Evolutionary conservation across 2,329 filamentous ascomycete genomes (phyloP), one percentile per base, ranked within the genome.

Genomic region (Aspergillus pseudoviridinutans): DNA sequence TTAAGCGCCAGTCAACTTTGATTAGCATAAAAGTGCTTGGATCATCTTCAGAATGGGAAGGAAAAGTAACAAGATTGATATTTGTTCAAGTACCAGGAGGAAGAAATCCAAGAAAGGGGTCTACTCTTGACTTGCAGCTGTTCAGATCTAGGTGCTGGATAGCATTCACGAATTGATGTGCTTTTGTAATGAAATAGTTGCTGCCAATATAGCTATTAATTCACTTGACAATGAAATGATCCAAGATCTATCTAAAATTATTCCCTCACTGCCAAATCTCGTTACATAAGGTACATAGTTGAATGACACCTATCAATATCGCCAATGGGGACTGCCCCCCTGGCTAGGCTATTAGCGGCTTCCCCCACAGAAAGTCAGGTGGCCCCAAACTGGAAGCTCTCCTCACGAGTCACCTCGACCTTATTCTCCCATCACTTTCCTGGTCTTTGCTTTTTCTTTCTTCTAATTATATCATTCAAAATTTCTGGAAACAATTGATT

Each of bases 1-100:
- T 74, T 92, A 90, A 81, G 74, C 69, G 38, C 51, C 42, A 24
- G 7, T 47, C 24, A 12, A 24, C 4, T 20, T 47, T 24, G 55
- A 63, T 67, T 65, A 67, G 58, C 29, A 47, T 49, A 46, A 51
- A 51, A 50, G 20, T 35, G 38, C 38, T 51, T 49, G 41, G 50
- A 55, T 51, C 44, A 32, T 47, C 41, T 24, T 51, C 32, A 27
- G n/a, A 24, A 29, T 29, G 35, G 41, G 28, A 27, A 38, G 41
- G 51, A 29, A 28, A 53, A 49, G 49, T 8, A 24, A 51, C 35
- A 52, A 20, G 29, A 57, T 28, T 41, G 50, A 53, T 50, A 55
- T 56, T 35, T 53, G 53, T 38, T 38, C 32, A 17, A 17, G 32
- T 38, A 17, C 32, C 32, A 38, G 32, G 12, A 14, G 14, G 38